phyloP scores from a whole-genome alignment of 306 rosid species.

The Alnus rubra region DNA sequence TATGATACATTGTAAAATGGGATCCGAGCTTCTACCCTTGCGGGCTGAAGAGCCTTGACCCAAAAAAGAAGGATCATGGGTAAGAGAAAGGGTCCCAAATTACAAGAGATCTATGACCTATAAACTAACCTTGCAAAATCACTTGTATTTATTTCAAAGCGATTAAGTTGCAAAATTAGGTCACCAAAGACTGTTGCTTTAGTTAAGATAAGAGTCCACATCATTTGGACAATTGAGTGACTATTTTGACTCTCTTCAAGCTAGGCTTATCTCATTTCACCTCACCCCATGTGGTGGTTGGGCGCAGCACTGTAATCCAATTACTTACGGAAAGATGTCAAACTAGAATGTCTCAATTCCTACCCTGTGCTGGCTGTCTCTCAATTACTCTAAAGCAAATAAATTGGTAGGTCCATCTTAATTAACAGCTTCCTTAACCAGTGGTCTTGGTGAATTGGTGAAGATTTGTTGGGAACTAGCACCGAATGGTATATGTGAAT shows the following conservation, averaged over 20 bases:
- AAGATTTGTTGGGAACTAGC: not conserved
- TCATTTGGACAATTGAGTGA: not conserved
- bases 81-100: no score
- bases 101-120: no score
- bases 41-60: no score
- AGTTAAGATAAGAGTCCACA: not conserved
- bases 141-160: no score
- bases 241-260: not conserved
- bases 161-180: no score
- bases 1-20: not conserved
- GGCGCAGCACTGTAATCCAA: not conserved
- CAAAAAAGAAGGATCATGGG: no score
- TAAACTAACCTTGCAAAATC: no score
- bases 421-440: not conserved
- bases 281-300: not conserved
- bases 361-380: not conserved
- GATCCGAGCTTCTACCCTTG: no score
- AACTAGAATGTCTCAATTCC: not conserved
- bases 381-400: not conserved
- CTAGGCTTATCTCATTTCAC: not conserved
- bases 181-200: no score
- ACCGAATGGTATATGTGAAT: not conserved
- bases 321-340: not conserved
- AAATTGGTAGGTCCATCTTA: not conserved
- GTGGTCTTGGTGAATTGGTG: no score